These are phyloP conservation scores for Termitomyces bulborhizus DNA, from an alignment of 768 basidiomycete genomes.

Conservation along the genomic window DNA sequence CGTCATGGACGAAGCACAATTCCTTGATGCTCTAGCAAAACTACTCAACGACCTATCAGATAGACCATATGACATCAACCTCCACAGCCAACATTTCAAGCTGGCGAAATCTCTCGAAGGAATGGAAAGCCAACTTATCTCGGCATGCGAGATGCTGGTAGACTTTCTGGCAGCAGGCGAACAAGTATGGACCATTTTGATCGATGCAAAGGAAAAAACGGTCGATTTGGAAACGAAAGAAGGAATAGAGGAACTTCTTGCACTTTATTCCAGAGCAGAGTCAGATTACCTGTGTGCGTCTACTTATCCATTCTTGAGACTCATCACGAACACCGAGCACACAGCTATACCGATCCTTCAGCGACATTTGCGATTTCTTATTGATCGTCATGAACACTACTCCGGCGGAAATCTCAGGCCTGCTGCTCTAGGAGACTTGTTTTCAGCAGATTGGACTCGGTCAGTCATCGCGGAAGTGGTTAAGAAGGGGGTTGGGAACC, in stretches of 20 bases:
- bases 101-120: constrained; percentile 50
- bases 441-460: constrained; percentile 59
- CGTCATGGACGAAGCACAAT: constrained; percentile 50
- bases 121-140: constrained; percentile 51
- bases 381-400: constrained; percentile 35
- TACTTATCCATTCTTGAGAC: not conserved
- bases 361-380: constrained; percentile 60
- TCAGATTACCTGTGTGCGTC: constrained; percentile 75
- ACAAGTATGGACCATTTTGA: constrained; percentile 69
- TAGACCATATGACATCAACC: constrained; percentile 52
- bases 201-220: constrained; percentile 45
- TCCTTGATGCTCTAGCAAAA: constrained; percentile 58
- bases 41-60: constrained; percentile 52
- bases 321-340: not conserved
- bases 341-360: constrained; percentile 72
- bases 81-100: constrained; percentile 64
- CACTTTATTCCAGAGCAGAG: constrained; percentile 61
- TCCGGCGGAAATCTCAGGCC: constrained; percentile 35
- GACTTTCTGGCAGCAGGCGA: constrained; percentile 59
- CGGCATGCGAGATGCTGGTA: constrained; percentile 63
- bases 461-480: constrained; percentile 48
- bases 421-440: constrained; percentile 48
- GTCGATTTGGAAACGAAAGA: constrained; percentile 46
- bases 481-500: constrained; percentile 50
- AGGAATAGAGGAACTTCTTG: constrained; percentile 50